These are phyloP conservation scores for Tillandsia fasciculata DNA, from an alignment of 176 grass and related monocot genomes.

Conservation along the genomic window DNA sequence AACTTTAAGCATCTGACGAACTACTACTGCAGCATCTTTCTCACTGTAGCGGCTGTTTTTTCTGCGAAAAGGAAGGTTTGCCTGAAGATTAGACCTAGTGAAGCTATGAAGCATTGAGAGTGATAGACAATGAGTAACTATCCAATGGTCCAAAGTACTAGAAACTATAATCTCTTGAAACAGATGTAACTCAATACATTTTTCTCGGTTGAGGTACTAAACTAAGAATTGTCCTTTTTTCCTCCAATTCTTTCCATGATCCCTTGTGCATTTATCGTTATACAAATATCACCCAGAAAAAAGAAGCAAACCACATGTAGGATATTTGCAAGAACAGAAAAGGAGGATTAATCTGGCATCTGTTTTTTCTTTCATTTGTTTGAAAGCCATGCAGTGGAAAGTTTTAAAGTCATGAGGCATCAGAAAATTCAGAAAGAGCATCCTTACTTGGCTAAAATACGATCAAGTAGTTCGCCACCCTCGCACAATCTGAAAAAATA, in stretches of 20 bases:
- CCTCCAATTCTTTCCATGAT: no score
- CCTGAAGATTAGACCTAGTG: background rate
- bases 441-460: slow-evolving; percentile 78
- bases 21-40: slow-evolving; percentile 91
- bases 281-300: no score
- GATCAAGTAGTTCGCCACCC: slow-evolving; percentile 81
- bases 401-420: background rate
- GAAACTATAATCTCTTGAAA: background rate
- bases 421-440: slow-evolving; percentile 11
- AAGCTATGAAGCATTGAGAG: background rate
- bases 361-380: no score
- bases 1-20: slow-evolving; percentile 96
- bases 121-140: background rate
- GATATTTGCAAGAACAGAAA: no score
- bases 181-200: no score
- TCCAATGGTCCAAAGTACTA: background rate
- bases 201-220: no score
- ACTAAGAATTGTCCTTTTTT: no score
- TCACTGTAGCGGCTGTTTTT: slow-evolving; percentile 92
- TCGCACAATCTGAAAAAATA: slow-evolving; percentile 63
- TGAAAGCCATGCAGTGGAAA: background rate
- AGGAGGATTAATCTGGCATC: no score
- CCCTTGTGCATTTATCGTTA: no score
- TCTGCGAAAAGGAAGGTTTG: slow-evolving; percentile 26
- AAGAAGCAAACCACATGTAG: no score